Evolutionary conservation across 1,284 basidiomycete genomes (phyloP).

Genomic region (Trametes polyzona): DNA sequence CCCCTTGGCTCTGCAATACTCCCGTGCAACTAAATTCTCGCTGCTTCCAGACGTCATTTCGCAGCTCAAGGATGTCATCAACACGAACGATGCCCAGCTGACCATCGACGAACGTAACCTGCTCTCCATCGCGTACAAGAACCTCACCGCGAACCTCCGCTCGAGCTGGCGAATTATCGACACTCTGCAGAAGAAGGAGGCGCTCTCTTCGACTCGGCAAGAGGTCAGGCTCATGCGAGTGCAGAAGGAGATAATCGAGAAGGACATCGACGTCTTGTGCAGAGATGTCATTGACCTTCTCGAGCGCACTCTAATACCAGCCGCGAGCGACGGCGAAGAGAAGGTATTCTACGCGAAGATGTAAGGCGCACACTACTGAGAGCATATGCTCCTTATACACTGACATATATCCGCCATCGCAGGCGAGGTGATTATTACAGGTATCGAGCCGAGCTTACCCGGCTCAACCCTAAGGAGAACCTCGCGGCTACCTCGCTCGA

Average conservation of each 20-base stretch:
- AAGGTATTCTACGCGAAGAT: conserved; percentile 73
- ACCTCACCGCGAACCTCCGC: conserved; percentile 62
- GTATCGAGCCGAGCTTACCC: conserved; percentile 67
- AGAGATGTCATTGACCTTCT: conserved; percentile 61
- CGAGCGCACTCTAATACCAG: conserved; percentile 56
- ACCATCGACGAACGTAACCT: conserved; percentile 69
- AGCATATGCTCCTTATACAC: background rate
- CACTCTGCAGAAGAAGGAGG: conserved; percentile 55
- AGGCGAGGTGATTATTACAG: conserved; percentile 77
- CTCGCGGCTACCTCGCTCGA: conserved; percentile 59
- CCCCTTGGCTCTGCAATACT: too few relatives aligned
- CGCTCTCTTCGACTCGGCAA: conserved; percentile 36
- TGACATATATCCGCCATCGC: background rate
- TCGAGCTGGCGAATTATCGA: conserved; percentile 67
- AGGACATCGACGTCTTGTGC: conserved; percentile 58
- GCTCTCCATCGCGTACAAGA: conserved; percentile 73
- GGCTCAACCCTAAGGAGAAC: conserved; percentile 45
- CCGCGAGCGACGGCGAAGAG: conserved; percentile 62
- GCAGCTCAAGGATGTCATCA: conserved; percentile 59
- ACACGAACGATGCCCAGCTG: conserved; percentile 51
- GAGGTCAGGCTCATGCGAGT: conserved; percentile 53
- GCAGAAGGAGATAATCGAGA: conserved; percentile 58
- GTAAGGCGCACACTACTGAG: conserved; percentile 39
- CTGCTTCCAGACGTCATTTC: conserved; percentile 53
- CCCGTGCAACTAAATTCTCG: background rate